Base-by-base conservation (phyloP, 495 filamentous ascomycete genomes). In the Neurospora hispaniola region DNA sequence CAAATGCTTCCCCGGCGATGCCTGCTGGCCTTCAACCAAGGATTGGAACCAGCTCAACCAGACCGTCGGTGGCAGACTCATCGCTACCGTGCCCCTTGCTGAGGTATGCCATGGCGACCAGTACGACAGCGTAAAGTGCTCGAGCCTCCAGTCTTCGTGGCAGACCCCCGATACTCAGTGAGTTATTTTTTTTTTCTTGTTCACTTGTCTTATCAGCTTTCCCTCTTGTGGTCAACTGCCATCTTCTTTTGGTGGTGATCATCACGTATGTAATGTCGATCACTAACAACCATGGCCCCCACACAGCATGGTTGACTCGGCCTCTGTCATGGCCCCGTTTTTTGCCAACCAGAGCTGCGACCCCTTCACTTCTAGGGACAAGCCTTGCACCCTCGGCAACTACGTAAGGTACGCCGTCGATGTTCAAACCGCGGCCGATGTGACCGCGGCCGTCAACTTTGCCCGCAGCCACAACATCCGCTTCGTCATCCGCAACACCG, bases 321-420 rank as follows among this genome's bases (percentile, higher is more conserved):
- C 83, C 10, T 88, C 85, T 46, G 71, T 79, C 12, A 78, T 79
- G 85, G 86, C 73, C 72, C 84, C 78, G n/a, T 84, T 59, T 79
- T 88, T 70, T 77, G 83, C 78, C 75, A 83, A 84, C 75, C 80
- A 82, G 71, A 81, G 77, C 73, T 84, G 82, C 69, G 78, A 80
- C 62, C 79, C 80, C 23, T 79, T 80, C 69, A 78, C 75, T 23
- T 66, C 72, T 14, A 23, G 35, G 20, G 71, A 69, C 14, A 74
- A 71, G 73, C 78, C 78, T 3, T 93, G 89, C 81, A 79, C 77
- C 5, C 74, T 89, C 2, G 89, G 88, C 38, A 88, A 88, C 76
- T 89, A 88, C 75, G 84, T 89, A 8, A 62, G 73, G 9, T 92
- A 91, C 71, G 81, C 85, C 6, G 84, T 89, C 71, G 85, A 86